phyloP scores from a whole-genome alignment of 2,329 filamentous ascomycete species.

The Dactylonectria estremocensis region DNA sequence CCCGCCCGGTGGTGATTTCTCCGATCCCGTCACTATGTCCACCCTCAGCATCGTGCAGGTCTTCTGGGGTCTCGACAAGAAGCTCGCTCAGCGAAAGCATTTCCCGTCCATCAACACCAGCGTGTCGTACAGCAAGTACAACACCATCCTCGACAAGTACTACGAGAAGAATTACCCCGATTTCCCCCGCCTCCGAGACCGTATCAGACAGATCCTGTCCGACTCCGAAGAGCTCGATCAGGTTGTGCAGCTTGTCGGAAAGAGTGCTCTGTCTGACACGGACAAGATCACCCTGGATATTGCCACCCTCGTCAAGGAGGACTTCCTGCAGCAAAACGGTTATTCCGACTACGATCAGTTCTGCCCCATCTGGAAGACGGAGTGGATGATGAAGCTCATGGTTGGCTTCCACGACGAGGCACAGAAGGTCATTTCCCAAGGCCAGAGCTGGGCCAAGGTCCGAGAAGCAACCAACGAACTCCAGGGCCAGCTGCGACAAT shows the following conservation, averaged over 20 bases:
- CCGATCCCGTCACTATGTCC: constrained; percentile 93
- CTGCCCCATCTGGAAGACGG: constrained; percentile 99
- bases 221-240: constrained; percentile 98
- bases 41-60: constrained; percentile 98
- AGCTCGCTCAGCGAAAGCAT: constrained; percentile 98
- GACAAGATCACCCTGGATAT: constrained; percentile 99
- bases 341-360: constrained; percentile 99
- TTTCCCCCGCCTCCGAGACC: constrained; percentile 92
- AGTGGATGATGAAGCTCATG: constrained; percentile 99
- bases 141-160: constrained; percentile 87
- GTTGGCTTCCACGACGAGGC: constrained; percentile 98
- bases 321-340: constrained; percentile 99
- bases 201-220: constrained; percentile 92
- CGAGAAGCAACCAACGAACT: constrained; percentile 91
- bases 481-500: constrained; percentile 85
- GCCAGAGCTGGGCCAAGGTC: constrained; percentile 93
- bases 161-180: constrained; percentile 96
- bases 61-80: constrained; percentile 99
- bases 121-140: constrained; percentile 98
- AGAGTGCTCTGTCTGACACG: constrained; percentile 93
- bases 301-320: constrained; percentile 93
- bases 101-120: constrained; percentile 99
- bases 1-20: constrained; percentile 98
- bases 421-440: constrained; percentile 93
- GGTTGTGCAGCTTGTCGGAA: constrained; percentile 98